Percentiles rank a stretch among this genome's conserved stretches.
phyloP scores from a whole-genome alignment of 176 grass and related monocot genomes.

The Saccharum spontaneum region DNA sequence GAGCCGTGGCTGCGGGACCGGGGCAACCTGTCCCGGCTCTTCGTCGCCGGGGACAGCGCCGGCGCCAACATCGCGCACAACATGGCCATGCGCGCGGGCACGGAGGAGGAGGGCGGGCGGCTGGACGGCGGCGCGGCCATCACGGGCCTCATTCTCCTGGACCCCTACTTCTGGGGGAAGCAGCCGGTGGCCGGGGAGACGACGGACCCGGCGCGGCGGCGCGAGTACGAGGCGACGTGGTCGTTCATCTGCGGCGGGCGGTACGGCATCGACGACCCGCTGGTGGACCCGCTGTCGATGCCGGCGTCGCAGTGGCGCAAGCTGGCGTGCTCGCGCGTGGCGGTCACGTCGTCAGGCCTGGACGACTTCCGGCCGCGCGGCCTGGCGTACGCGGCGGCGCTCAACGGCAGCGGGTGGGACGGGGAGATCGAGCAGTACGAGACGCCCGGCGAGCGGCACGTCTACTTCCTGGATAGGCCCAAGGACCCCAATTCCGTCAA shows the following conservation, averaged over 20 bases:
- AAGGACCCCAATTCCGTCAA: conserved; percentile 41
- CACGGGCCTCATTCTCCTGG: conserved; percentile 53
- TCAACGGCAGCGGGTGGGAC: conserved; percentile 58
- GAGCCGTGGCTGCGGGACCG: conserved; percentile 65
- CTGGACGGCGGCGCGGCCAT: conserved; percentile 38
- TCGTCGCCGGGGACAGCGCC: conserved; percentile 80
- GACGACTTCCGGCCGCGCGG: conserved; percentile 60
- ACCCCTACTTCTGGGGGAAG: conserved; percentile 80
- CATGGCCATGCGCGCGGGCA: conserved; percentile 37
- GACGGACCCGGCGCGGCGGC: conserved; percentile 40
- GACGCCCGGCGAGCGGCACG: conserved; percentile 63
- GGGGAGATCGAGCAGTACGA: conserved; percentile 58
- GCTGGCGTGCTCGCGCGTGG: conserved; percentile 46
- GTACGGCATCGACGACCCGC: conserved; percentile 64
- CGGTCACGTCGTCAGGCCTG: conserved; percentile 50
- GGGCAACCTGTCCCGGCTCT: conserved; percentile 48
- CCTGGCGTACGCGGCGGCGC: conserved; percentile 51
- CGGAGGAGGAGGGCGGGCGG: neutral
- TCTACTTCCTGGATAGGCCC: conserved; percentile 56
- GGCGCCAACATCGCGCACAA: conserved; percentile 79
- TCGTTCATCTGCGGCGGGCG: conserved; percentile 47
- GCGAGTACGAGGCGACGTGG: conserved; percentile 64
- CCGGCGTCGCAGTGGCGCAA: conserved; percentile 22
- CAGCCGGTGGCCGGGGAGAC: conserved; percentile 61
- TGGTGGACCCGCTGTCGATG: conserved; percentile 56